Evolutionary conservation across 352 stramenopile species (phyloP).

Genomic region (Globisporangium barbulae): DNA sequence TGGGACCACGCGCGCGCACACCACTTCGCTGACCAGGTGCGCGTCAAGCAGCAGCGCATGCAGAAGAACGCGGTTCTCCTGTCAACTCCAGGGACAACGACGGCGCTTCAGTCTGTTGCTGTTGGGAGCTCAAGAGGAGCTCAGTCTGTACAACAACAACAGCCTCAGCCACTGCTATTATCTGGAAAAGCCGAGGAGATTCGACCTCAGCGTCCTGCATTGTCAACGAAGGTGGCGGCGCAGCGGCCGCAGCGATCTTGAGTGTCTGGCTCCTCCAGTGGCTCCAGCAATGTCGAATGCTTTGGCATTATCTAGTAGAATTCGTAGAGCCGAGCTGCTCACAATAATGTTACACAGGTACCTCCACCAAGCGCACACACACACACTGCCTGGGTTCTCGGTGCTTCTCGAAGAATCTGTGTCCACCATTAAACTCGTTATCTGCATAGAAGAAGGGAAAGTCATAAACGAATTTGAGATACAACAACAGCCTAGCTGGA

Average conservation of each 20-base stretch:
- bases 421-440: neutral
- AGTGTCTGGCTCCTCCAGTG: neutral
- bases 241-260: slow-evolving; percentile 4
- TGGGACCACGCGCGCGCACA: slow-evolving; percentile 30
- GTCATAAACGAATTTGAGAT: neutral
- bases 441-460: neutral
- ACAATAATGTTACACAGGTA: too few relatives aligned
- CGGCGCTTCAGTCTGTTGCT: neutral
- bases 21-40: slow-evolving; percentile 33
- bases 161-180: neutral
- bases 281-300: too few relatives aligned
- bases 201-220: slow-evolving; percentile 10
- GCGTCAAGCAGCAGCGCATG: slow-evolving; percentile 23
- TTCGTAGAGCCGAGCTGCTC: too few relatives aligned
- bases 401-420: too few relatives aligned
- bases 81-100: neutral
- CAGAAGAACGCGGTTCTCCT: slow-evolving; percentile 8
- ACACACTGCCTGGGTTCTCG: too few relatives aligned
- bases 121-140: neutral
- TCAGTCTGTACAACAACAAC: neutral
- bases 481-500: neutral
- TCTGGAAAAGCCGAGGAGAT: slow-evolving; percentile 15
- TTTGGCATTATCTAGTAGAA: too few relatives aligned
- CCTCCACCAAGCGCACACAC: too few relatives aligned
- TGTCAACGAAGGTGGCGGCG: neutral